phyloP scores from a whole-genome alignment of 192 early-diverging fungal species.

The Chytriomyces hyalinus region DNA sequence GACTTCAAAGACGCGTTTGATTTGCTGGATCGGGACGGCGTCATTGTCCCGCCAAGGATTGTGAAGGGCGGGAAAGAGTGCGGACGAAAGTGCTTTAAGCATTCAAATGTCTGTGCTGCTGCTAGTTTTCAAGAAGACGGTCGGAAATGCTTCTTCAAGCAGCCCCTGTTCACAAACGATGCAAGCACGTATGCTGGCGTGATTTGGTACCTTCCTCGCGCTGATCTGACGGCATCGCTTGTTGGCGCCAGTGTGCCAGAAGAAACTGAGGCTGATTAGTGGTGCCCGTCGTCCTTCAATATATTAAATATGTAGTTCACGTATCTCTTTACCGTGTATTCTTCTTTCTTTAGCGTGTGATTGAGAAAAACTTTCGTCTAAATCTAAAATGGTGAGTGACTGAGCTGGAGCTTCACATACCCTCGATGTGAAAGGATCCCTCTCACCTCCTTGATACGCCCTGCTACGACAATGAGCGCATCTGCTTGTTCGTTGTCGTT shows the following conservation, averaged over 20 bases:
- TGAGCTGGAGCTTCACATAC: not conserved
- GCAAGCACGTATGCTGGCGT: conserved; percentile 1
- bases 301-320: too few species aligned
- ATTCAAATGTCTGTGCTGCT: conserved; percentile 3
- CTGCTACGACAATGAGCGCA: not conserved
- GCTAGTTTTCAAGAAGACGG: not conserved
- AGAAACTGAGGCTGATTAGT: too few species aligned
- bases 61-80: not conserved
- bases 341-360: not conserved
- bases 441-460: not conserved
- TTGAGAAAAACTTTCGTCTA: not conserved
- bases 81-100: not conserved
- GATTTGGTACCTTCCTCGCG: conserved; percentile 1
- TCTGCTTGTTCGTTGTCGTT: too few species aligned
- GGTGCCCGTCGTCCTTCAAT: too few species aligned
- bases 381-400: not conserved
- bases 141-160: conserved; percentile 10
- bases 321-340: too few species aligned
- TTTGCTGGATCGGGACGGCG: not conserved
- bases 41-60: not conserved
- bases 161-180: not conserved
- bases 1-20: conserved; percentile 12
- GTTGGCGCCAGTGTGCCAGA: too few species aligned
- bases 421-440: not conserved
- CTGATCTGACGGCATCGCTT: too few species aligned